These are phyloP conservation scores for Gonium pectorale DNA, from an alignment of 139 green algal species.

Conservation along the genomic window DNA sequence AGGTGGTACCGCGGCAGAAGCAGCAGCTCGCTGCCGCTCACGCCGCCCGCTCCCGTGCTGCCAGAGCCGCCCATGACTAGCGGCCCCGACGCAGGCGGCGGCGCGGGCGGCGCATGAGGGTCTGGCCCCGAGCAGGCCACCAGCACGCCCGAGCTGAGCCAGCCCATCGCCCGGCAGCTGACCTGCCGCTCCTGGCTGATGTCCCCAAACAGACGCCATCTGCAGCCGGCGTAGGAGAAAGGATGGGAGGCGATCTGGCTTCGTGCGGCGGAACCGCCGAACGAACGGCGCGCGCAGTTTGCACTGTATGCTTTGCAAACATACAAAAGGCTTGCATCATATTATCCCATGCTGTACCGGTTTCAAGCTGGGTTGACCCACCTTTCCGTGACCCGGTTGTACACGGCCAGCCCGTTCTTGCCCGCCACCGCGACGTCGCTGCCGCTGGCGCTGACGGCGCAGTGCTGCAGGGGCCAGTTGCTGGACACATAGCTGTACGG, in stretches of 20 bases:
- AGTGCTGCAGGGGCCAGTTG: constrained; percentile 75
- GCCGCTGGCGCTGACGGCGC: constrained; percentile 66
- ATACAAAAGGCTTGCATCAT: too few species aligned
- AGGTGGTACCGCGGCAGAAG: constrained; percentile 91
- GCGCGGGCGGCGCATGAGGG: neutral
- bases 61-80: neutral
- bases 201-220: constrained; percentile 91
- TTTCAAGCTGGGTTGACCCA: too few species aligned
- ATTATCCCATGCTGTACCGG: too few species aligned
- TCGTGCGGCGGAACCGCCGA: too few species aligned
- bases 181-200: constrained; percentile 83
- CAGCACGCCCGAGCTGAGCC: constrained; percentile 67
- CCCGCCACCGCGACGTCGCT: constrained; percentile 91
- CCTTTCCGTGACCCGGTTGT: constrained; percentile 66
- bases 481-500: constrained; percentile 77
- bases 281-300: too few species aligned
- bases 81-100: neutral
- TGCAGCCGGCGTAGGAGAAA: too few species aligned
- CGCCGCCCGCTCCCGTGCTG: neutral
- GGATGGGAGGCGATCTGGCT: too few species aligned
- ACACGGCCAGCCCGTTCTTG: constrained; percentile 80
- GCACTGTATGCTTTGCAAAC: too few species aligned
- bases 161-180: constrained; percentile 67
- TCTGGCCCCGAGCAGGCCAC: constrained; percentile 45
- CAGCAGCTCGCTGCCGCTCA: constrained; percentile 73